These are phyloP conservation scores for Typha latifolia DNA, from an alignment of 176 grass and related monocot genomes.

Conservation along the genomic window DNA sequence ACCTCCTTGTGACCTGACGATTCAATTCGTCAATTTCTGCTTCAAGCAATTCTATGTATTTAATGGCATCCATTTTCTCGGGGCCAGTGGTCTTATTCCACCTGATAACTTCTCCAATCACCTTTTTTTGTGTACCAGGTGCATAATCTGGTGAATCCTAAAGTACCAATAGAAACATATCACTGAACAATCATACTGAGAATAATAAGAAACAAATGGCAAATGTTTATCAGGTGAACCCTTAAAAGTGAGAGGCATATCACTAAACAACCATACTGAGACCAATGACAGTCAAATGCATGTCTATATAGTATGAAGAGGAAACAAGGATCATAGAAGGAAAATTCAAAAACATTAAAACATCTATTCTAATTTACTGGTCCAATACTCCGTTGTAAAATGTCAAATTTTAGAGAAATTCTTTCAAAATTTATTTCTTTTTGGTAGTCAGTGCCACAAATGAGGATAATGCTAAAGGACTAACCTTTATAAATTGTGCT, in stretches of 20 bases:
- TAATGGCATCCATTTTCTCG: slow-evolving; percentile 79
- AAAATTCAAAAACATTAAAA: neutral
- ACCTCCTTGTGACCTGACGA: slow-evolving; percentile 51
- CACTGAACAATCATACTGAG: neutral
- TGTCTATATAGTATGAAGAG: neutral
- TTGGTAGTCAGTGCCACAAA: neutral
- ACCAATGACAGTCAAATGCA: neutral
- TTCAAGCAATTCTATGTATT: slow-evolving; percentile 93
- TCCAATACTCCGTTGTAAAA: too few species aligned
- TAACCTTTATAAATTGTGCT: neutral
- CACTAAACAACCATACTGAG: neutral
- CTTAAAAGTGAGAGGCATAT: slow-evolving; percentile 24
- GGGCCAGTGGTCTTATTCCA: slow-evolving; percentile 81
- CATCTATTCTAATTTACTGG: too few species aligned
- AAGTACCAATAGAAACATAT: slow-evolving; percentile 8
- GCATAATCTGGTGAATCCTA: slow-evolving; percentile 66
- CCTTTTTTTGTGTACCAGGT: slow-evolving; percentile 86
- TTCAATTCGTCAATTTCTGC: slow-evolving; percentile 81
- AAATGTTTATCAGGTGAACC: slow-evolving; percentile 14
- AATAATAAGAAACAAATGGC: neutral
- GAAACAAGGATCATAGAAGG: neutral
- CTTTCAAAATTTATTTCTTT: too few species aligned
- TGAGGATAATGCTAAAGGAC: neutral
- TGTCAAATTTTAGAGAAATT: too few species aligned
- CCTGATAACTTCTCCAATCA: slow-evolving; percentile 77